These are phyloP conservation scores for Filosporella fistucella DNA, from an alignment of 495 filamentous ascomycete genomes.

Conservation along the genomic window DNA sequence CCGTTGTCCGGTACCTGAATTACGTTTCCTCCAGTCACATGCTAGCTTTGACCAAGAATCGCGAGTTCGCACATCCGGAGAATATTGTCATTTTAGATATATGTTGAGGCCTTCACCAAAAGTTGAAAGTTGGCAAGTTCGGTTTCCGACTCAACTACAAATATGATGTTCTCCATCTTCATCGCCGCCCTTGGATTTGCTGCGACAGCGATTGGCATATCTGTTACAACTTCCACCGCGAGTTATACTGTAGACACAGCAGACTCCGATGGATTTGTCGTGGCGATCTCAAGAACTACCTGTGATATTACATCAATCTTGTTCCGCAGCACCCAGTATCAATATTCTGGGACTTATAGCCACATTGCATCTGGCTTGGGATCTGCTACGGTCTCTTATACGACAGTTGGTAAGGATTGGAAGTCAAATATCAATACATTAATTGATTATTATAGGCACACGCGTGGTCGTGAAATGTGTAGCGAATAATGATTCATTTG, in stretches of 20 bases:
- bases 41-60: too few species aligned
- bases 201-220: too few species aligned
- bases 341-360: slow-evolving; percentile 44
- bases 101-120: too few species aligned
- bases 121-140: too few species aligned
- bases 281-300: slow-evolving; percentile 50
- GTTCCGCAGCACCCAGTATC: slow-evolving; percentile 52
- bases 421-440: slow-evolving; percentile 3
- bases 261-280: slow-evolving; percentile 47
- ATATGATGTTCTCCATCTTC: too few species aligned
- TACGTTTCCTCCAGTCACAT: too few species aligned
- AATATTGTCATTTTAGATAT: too few species aligned
- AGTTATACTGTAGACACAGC: slow-evolving; percentile 49
- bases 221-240: neutral
- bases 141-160: too few species aligned
- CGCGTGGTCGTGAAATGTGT: slow-evolving; percentile 37
- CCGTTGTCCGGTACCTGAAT: too few species aligned
- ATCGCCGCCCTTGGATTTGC: too few species aligned
- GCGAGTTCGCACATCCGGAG: too few species aligned
- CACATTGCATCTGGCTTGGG: slow-evolving; percentile 61
- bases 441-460: slow-evolving; percentile 23
- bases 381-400: slow-evolving; percentile 50
- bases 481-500: slow-evolving; percentile 52
- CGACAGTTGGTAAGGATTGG: slow-evolving; percentile 26
- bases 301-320: slow-evolving; percentile 62